phyloP scores from a whole-genome alignment of 2,329 filamentous ascomycete species.

The Diaporthe vaccinii region DNA sequence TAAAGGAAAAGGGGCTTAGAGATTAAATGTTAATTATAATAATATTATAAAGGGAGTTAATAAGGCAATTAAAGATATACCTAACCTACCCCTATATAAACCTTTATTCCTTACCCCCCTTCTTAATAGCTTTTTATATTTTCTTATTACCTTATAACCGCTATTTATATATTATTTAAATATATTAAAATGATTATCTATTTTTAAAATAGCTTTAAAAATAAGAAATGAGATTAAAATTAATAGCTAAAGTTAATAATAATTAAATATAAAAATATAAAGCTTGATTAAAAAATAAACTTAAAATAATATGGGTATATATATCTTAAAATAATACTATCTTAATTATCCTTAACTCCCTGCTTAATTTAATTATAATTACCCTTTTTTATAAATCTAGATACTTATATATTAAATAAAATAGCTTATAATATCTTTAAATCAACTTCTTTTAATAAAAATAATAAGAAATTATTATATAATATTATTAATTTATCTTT shows the following conservation, averaged over 20 bases:
- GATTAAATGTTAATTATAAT: too few species aligned
- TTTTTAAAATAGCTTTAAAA: background rate
- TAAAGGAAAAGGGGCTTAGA: too few species aligned
- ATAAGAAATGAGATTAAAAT: background rate
- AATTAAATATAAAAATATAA: background rate
- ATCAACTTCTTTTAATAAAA: background rate
- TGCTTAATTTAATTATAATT: background rate
- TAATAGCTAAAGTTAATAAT: background rate
- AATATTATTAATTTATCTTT: background rate
- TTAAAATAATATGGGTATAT: background rate
- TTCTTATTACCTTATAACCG: background rate
- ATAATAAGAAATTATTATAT: background rate
- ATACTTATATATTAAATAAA: background rate
- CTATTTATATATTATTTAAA: background rate
- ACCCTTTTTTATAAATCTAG: background rate
- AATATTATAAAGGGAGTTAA: too few species aligned
- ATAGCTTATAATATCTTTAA: background rate
- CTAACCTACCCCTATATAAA: too few species aligned
- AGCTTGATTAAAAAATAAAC: background rate
- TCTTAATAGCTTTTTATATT: too few species aligned
- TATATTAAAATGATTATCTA: background rate
- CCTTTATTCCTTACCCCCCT: fast-evolving
- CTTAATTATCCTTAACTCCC: background rate
- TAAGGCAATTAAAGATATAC: too few species aligned
- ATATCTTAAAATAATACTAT: background rate